Conservation (phyloP, 495 filamentous ascomycete genomes). For the Neohortaea acidophila region DNA sequence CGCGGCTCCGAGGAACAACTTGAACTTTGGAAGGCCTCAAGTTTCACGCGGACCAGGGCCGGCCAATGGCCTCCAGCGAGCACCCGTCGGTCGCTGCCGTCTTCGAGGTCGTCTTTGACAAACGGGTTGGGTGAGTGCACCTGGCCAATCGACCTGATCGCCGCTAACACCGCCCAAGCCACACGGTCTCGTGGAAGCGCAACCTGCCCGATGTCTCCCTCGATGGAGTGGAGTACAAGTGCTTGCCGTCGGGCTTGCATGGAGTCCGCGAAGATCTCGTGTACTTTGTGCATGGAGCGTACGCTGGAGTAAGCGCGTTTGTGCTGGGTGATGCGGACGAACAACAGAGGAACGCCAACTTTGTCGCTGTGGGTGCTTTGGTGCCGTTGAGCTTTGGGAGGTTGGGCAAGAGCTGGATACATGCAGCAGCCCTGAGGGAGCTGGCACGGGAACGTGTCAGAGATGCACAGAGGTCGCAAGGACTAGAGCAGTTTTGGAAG, state of each 20-base stretch:
- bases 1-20: too few relatives aligned
- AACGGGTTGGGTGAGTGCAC: too few relatives aligned
- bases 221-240: constrained; percentile 91
- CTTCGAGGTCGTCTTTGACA: too few relatives aligned
- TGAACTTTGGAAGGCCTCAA: too few relatives aligned
- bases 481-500: constrained; percentile 70
- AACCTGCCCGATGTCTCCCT: constrained; percentile 58
- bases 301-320: constrained; percentile 88
- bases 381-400: constrained; percentile 77
- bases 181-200: constrained; percentile 76
- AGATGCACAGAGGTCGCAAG: constrained; percentile 39
- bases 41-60: too few relatives aligned
- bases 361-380: constrained; percentile 79
- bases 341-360: constrained; percentile 69
- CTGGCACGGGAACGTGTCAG: constrained; percentile 49
- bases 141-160: too few relatives aligned
- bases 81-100: too few relatives aligned
- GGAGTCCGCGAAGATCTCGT: constrained; percentile 77
- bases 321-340: constrained; percentile 66
- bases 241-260: constrained; percentile 81
- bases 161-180: too few relatives aligned
- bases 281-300: constrained; percentile 67
- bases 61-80: too few relatives aligned
- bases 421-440: constrained; percentile 59
- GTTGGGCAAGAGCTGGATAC: constrained; percentile 77